phyloP scores from a whole-genome alignment of 2,329 filamentous ascomycete species.

The Ophiocordyceps sinensis region DNA sequence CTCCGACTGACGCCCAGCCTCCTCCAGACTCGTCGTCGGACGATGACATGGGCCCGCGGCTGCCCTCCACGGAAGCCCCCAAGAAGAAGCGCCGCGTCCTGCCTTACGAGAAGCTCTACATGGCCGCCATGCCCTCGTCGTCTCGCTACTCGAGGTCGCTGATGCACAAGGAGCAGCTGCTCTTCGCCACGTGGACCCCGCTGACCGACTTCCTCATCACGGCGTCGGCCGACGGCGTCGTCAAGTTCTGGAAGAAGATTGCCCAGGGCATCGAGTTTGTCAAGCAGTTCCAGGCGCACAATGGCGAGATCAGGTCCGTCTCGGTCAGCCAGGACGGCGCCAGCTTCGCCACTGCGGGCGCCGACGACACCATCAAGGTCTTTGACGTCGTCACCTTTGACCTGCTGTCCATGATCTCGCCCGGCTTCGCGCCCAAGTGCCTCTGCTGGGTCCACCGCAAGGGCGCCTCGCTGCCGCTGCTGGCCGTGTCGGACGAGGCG shows the following conservation, averaged over 20 bases:
- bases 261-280: slow-evolving; percentile 88
- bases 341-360: slow-evolving; percentile 81
- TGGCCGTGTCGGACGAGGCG: slow-evolving; percentile 68
- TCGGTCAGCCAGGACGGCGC: slow-evolving; percentile 80
- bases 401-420: slow-evolving; percentile 65
- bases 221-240: slow-evolving; percentile 82
- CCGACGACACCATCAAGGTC: slow-evolving; percentile 66
- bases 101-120: slow-evolving; percentile 88
- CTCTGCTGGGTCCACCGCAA: slow-evolving; percentile 86
- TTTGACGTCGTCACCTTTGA: slow-evolving; percentile 79
- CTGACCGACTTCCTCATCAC: slow-evolving; percentile 92
- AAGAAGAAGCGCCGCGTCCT: slow-evolving; percentile 88
- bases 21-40: slow-evolving; percentile 55
- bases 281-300: slow-evolving; percentile 90
- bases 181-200: slow-evolving; percentile 78
- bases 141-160: slow-evolving; percentile 82
- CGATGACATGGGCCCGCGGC: slow-evolving; percentile 85
- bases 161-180: slow-evolving; percentile 95
- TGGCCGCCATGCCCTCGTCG: slow-evolving; percentile 73
- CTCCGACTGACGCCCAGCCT: slow-evolving; percentile 1
- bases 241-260: slow-evolving; percentile 99
- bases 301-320: slow-evolving; percentile 68
- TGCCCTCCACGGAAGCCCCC: slow-evolving; percentile 58
- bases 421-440: slow-evolving; percentile 61
- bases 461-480: slow-evolving; percentile 72